These are phyloP conservation scores for Ilex paraguariensis DNA, from an alignment of 305 asterid genomes.

Conservation along the genomic window DNA sequence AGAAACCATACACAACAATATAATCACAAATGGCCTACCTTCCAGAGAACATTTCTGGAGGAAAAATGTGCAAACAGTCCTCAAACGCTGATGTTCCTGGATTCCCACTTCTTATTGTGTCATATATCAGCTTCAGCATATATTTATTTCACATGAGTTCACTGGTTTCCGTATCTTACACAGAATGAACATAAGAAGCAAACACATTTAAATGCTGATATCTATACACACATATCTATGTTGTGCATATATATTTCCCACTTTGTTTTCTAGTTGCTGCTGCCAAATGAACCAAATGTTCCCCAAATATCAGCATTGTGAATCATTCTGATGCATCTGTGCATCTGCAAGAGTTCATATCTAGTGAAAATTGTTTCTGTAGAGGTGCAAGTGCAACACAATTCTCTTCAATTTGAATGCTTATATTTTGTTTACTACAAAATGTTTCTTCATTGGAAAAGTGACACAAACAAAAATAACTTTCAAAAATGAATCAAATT, in stretches of 20 bases:
- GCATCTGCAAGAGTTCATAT: no score
- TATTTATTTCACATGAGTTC: slow-evolving; percentile 22
- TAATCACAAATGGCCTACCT: slow-evolving; percentile 37
- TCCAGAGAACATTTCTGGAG: slow-evolving; percentile 86
- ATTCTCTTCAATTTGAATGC: no score
- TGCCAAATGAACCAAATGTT: no score
- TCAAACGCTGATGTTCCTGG: slow-evolving; percentile 92
- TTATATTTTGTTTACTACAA: no score
- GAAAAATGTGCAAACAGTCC: slow-evolving; percentile 87
- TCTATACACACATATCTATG: no score
- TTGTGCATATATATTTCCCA: neutral
- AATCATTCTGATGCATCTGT: no score
- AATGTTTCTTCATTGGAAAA: no score
- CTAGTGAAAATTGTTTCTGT: no score
- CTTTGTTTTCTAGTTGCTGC: neutral
- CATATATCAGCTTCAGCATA: slow-evolving; percentile 79
- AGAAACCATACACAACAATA: neutral
- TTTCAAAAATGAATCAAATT: no score
- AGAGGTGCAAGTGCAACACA: no score
- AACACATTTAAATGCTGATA: neutral
- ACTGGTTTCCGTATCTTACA: slow-evolving; percentile 14
- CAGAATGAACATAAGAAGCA: slow-evolving; percentile 11
- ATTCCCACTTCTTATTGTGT: slow-evolving; percentile 81
- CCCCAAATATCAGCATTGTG: no score
- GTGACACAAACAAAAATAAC: no score